These are phyloP conservation scores for Dendrobium officinale DNA, from an alignment of 106 monocot species.

Conservation along the genomic window DNA sequence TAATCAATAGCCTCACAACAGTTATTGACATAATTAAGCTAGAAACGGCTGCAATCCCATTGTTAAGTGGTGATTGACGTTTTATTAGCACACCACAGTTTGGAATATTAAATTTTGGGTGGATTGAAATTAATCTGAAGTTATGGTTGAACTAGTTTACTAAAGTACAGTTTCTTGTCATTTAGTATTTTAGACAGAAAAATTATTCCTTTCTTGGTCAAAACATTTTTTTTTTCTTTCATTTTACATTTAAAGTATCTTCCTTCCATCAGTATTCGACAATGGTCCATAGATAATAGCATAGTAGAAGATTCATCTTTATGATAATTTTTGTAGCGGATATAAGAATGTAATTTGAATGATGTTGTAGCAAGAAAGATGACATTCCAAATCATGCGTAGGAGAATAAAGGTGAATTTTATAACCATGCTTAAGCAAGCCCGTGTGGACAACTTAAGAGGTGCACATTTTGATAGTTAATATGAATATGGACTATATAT, in stretches of 20 bases:
- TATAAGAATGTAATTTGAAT: no score
- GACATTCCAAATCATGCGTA: no score
- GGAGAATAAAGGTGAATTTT: no score
- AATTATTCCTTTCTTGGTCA: not conserved
- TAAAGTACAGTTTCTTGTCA: not conserved
- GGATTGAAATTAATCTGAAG: not conserved
- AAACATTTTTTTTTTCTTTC: not conserved
- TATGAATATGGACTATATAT: no score
- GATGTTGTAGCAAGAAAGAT: no score
- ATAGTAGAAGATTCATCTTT: no score
- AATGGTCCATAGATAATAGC: not conserved
- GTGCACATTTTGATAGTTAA: no score
- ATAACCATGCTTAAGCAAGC: no score
- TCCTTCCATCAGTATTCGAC: not conserved
- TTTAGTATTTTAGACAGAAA: slow-evolving; percentile 1
- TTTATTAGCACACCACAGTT: not conserved
- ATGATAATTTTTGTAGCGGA: no score
- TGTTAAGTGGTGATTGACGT: not conserved
- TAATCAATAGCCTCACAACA: slow-evolving; percentile 4
- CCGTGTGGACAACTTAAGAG: no score
- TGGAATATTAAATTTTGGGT: not conserved
- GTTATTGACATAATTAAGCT: not conserved
- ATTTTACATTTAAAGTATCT: not conserved
- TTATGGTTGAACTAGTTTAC: not conserved
- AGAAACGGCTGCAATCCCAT: not conserved